Evolutionary conservation across 2,329 filamentous ascomycete genomes (phyloP), one percentile per base, ranked within the genome.

Genomic region (Didymella sp.): DNA sequence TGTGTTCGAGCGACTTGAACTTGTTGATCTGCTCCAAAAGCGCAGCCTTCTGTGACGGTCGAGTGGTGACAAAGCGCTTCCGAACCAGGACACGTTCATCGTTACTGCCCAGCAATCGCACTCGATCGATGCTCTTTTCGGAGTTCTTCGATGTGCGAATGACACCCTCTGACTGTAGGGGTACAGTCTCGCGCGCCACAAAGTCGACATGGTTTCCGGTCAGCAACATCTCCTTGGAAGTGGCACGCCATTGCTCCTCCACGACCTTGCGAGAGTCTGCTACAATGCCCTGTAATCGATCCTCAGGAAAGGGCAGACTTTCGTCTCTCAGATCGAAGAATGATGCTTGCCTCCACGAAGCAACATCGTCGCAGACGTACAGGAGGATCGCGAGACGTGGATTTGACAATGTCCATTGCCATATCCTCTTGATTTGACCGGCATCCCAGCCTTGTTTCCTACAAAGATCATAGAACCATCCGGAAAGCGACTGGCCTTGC

Each of bases 381-480:
- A 78, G 64, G 11, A 78, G 63, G 13, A 77, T 70, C 1, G 76
- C 75, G 15, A 75, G 70, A 48, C 70, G 67, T 1, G 73, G 75
- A 43, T 77, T 77, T 11, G 71, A 74, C 40, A 77, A 56, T 1
- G 75, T 74, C 76, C 76, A 78, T n/a, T 73, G 73, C 67, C 74
- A 77, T 22, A 75, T 73, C 43, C 71, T 74, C 55, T 74, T 73
- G 22, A 73, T 67, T 17, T 72, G 61, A 1, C 63, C 62, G 5
- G 68, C 64, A 21, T 76, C 74, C 70, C 72, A 76, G 4, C 71
- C 71, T 48, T 76, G 73, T 33, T 70, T 72, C 22, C 73, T 67
- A 30, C 73, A 68, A 22, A 74, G 61, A 40, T 76, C 69, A 48
- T 75, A 70, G 51, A 76, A 75, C 71, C 70, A 73, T 4, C 71